phyloP scores from a whole-genome alignment of 2,329 filamentous ascomycete species.

The Endocalyx cinctus region DNA sequence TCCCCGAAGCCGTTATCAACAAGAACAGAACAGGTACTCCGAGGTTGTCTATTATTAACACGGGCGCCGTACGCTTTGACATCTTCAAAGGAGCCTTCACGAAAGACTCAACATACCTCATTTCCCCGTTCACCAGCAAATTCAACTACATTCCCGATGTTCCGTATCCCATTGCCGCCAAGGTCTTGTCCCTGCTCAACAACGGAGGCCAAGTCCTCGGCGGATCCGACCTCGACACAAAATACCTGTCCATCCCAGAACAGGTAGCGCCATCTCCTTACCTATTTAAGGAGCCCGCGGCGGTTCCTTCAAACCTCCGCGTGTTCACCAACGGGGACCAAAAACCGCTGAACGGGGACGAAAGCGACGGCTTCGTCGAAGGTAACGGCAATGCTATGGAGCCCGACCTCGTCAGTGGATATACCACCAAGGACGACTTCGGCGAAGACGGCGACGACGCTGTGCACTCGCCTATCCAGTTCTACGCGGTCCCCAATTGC shows the following conservation, averaged over 20 bases:
- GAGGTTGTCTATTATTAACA: slow-evolving; percentile 76
- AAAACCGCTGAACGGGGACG: slow-evolving; percentile 12
- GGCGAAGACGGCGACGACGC: slow-evolving; percentile 88
- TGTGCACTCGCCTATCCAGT: slow-evolving; percentile 67
- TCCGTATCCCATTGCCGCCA: slow-evolving; percentile 68
- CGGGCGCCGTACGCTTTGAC: slow-evolving; percentile 89
- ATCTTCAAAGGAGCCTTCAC: slow-evolving; percentile 92
- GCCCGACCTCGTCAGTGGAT: slow-evolving; percentile 51
- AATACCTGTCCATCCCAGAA: slow-evolving; percentile 48
- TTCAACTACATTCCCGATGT: slow-evolving; percentile 77
- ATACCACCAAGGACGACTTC: slow-evolving; percentile 83
- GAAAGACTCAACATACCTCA: slow-evolving; percentile 75
- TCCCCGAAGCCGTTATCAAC: slow-evolving; percentile 63
- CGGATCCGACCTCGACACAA: slow-evolving; percentile 32
- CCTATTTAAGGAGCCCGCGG: slow-evolving; percentile 3
- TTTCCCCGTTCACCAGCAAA: slow-evolving; percentile 81
- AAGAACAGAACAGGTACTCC: slow-evolving; percentile 55
- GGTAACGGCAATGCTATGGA: slow-evolving; percentile 14
- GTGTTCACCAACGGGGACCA: slow-evolving; percentile 17
- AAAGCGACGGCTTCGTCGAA: neutral
- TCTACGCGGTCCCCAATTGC: slow-evolving; percentile 78
- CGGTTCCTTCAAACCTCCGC: slow-evolving; percentile 4
- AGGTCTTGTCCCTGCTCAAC: slow-evolving; percentile 60
- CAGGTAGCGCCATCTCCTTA: slow-evolving; percentile 20
- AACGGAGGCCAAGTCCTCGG: slow-evolving; percentile 45